Conservation (phyloP, 2,329 filamentous ascomycete genomes). For the Pezicula radicicola region DNA sequence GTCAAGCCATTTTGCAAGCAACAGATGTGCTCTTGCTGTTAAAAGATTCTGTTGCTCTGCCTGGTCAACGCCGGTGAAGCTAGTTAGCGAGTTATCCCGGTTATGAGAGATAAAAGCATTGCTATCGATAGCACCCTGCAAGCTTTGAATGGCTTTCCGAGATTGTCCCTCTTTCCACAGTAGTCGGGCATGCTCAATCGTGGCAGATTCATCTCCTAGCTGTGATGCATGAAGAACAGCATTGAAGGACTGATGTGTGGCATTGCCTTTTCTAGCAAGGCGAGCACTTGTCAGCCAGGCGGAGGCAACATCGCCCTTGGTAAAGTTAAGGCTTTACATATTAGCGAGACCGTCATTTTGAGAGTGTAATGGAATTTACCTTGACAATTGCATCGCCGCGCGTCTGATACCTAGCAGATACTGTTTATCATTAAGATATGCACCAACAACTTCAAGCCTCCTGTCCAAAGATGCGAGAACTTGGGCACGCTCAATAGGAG, state of each 20-base stretch:
- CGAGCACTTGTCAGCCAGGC: conserved; percentile 84
- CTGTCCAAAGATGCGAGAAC: conserved; percentile 60
- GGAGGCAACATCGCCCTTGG: conserved; percentile 71
- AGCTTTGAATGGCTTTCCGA: conserved; percentile 88
- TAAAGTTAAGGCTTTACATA: conserved; percentile 47
- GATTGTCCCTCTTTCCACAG: conserved; percentile 93
- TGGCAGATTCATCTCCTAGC: conserved; percentile 80
- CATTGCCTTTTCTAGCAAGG: conserved; percentile 81
- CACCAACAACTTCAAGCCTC: conserved; percentile 84
- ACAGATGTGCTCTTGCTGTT: conserved; percentile 75
- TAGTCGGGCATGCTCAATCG: conserved; percentile 89
- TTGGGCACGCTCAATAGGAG: conserved; percentile 28
- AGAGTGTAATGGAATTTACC: conserved; percentile 44
- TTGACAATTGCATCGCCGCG: conserved; percentile 79
- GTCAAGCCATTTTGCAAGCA: conserved; percentile 96
- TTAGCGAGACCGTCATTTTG: conserved; percentile 21
- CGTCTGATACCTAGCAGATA: conserved; percentile 84
- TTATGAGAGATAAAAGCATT: conserved; percentile 63
- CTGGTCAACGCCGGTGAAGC: conserved; percentile 16
- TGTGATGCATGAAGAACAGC: conserved; percentile 86
- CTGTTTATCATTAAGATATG: conserved; percentile 89
- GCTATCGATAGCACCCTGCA: conserved; percentile 80
- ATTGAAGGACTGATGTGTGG: conserved; percentile 85
- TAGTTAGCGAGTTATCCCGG: conserved; percentile 15
- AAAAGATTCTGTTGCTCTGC: conserved; percentile 53